Evolutionary conservation across 345 rosid species (phyloP), one percentile per base, ranked within the genome.

Genomic region (Excoecaria agallocha): DNA sequence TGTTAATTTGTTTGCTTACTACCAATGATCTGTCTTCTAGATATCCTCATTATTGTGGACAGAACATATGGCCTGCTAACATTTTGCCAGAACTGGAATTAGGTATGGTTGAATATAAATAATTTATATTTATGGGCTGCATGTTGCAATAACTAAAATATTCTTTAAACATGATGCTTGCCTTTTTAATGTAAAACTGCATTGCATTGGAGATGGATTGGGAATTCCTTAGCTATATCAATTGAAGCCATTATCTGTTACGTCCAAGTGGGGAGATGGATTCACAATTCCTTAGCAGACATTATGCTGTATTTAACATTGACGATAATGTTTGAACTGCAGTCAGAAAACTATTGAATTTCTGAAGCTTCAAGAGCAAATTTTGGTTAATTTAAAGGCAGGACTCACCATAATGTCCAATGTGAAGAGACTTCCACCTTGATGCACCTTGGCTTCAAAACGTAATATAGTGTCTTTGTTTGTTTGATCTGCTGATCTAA

Each of bases 1-100:
- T 78, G 25, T 69, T 45, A 6, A 45, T 51, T 69, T 73, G 76
- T 69, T 8, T 71, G 48, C 73, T 69, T 74, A 46, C 70, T 52
- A 17, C 17, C 25, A 48, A 30, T 79, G 41, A 6, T 75, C 71
- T 59, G 22, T 76, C 80, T 78, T 80, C 74, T 79, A 94, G 98
- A 84, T 92, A 90, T 85, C 96, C 93, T 70, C 87, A 87, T 48
- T 90, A 90, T 77, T 94, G 98, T 77, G 90, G 97, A 76, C 87
- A 92, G 72, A 94, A 94, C 79, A 88, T 92, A 84, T 94, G 98
- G 97, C 98, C 98, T 67, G 41, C 19, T 22, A 66, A 57, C 75
- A 89, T 87, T 55, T 74, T 94, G 70, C 95, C 98, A 55, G 96
- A 94, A 81, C 89, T 94, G 63, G 95, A 94, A 89, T 84, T 72